Evolutionary conservation across 768 basidiomycete genomes (phyloP), one percentile per base, ranked within the genome.

Genomic region (Tricholoma sp.): DNA sequence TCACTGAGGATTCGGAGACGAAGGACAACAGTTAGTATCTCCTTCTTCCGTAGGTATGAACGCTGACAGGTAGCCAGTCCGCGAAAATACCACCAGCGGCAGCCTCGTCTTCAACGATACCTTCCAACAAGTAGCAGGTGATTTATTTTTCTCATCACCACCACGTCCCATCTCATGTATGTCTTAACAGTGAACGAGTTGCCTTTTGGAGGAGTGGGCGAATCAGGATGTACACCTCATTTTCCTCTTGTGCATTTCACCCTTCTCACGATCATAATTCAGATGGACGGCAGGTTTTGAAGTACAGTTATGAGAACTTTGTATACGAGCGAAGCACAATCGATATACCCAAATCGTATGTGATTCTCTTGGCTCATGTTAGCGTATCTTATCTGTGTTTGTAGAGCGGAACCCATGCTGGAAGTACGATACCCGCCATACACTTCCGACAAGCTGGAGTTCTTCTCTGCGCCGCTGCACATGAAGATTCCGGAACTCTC

Each of bases 41-140:
- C 12, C 45, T 17, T 32, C 13, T 15, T 18, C 11, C 6, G n/a
- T 18, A 12, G 6, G 13, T 53, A 39, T 47, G 58, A 49, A 47
- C 1, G 2, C 18, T 56, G 6, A 50, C 32, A 2, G 36, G 11
- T 11, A 51, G 20, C 55, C 20, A 88, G 86, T 89, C 50, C 61
- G 83, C 50, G 68, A 74, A 15, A 69, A 72, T 44, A 88, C 87
- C 0, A 73, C 69, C 50, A 86, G 84, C 55, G 88, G 88, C 1
- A 70, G 70, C 18, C 66, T 84, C 4, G 68, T 78, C 0, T 76
- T 84, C 54, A 88, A 88, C 57, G 88, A 90, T 57, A 79, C 77
- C 0, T 71, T 86, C 66, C 76, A 77, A 59, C 83, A 83, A 39
- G 66, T 85, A 6, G 59, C 69, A 18, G 72, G 83, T 84, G 55